Percentiles rank a stretch among this genome's conserved stretches.
These are phyloP conservation scores for Passiflora organensis DNA, from an alignment of 345 rosid species.

Conservation along the genomic window DNA sequence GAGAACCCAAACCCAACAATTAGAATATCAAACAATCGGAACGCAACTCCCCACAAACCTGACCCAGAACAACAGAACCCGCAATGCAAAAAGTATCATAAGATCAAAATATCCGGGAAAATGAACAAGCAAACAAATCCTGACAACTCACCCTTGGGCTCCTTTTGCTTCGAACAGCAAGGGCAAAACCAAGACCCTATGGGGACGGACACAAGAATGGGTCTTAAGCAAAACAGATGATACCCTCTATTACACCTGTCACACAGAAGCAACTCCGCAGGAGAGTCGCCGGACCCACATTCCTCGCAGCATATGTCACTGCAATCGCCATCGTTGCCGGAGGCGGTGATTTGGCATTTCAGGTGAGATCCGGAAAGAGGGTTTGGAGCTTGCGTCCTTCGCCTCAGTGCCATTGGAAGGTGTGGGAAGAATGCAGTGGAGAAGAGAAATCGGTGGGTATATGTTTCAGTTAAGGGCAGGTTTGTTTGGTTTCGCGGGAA, in stretches of 20 bases:
- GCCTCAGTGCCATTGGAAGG: conserved; percentile 14
- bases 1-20: too few species aligned
- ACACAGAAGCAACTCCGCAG: conserved; percentile 26
- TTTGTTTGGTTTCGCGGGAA: neutral
- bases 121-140: neutral
- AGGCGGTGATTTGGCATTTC: too few species aligned
- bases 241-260: conserved; percentile 22
- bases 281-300: conserved; percentile 17
- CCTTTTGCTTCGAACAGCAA: conserved; percentile 15
- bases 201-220: conserved; percentile 23
- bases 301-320: conserved; percentile 14
- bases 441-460: neutral
- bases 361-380: neutral
- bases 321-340: neutral
- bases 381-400: conserved; percentile 18
- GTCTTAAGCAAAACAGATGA: conserved; percentile 26
- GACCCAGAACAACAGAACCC: too few species aligned
- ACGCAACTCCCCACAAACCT: too few species aligned
- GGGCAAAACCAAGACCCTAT: conserved; percentile 30
- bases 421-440: too few species aligned
- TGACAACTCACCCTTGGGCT: conserved; percentile 8
- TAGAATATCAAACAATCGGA: too few species aligned
- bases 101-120: neutral
- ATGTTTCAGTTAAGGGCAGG: neutral
- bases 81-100: neutral